Evolutionary conservation across 257 asterid species (phyloP).

Genomic region (Verbena officinalis): DNA sequence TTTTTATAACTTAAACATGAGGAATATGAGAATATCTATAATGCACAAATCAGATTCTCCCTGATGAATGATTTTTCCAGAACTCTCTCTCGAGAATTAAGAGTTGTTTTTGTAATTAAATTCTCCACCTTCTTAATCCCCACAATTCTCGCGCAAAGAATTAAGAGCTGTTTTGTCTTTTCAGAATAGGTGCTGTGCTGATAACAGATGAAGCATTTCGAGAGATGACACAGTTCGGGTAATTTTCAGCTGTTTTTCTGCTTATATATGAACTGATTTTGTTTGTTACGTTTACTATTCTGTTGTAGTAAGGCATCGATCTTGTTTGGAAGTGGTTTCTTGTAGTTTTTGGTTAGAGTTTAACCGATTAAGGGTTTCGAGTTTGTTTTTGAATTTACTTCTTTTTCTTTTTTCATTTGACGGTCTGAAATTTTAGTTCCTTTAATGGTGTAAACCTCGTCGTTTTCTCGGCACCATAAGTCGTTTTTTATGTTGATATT

Average conservation of each 20-base stretch:
- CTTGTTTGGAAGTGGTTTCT: not conserved
- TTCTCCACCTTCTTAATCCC: no score
- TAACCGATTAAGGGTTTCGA: not conserved
- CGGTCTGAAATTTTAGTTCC: not conserved
- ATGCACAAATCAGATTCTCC: no score
- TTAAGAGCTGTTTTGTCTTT: no score
- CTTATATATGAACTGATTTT: not conserved
- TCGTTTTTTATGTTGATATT: not conserved
- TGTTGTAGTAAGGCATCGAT: not conserved
- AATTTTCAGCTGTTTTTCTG: not conserved
- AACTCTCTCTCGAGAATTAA: no score
- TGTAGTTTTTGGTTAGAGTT: not conserved
- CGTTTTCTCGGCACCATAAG: not conserved
- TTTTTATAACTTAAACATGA: no score
- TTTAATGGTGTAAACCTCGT: not conserved
- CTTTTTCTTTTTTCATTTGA: not conserved
- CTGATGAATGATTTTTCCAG: no score
- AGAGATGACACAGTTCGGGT: constrained; percentile 21
- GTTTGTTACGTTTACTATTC: constrained; percentile 1
- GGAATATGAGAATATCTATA: no score
- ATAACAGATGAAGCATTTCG: constrained; percentile 4
- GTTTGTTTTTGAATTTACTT: not conserved
- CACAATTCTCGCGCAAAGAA: no score
- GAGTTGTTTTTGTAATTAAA: no score
- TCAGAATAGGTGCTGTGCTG: constrained; percentile 5